Base-by-base conservation (phyloP, 345 rosid species). In the Brassica cretica region DNA sequence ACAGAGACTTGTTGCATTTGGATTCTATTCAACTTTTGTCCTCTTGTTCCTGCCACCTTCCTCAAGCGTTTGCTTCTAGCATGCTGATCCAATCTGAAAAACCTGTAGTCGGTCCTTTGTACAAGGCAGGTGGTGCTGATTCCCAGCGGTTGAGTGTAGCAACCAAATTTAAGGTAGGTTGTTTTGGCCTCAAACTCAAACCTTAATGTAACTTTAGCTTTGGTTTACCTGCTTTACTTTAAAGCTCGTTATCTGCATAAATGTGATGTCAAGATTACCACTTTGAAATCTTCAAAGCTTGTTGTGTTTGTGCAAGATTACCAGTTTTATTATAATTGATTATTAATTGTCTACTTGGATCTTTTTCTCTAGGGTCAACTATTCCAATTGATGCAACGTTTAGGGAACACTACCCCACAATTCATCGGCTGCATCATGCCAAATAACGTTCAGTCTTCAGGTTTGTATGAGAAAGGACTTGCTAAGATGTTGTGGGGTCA, bases 351-450 rank as follows among this genome's bases (percentile, higher is more conserved):
- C 51, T 77, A 21, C 73, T 46, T 8, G 70, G 63, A 30, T 75
- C 2, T 9, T 35, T 82, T 71, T 49, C 2, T 77, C 35, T 76
- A 95, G 99, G 71, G 94, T 77, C 99, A 95, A 87, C 93, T 95
- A 66, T 95, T 95, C 84, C 98, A 89, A 76, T 75, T 95, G 88
- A 91, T 95, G 99, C 92, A 93, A 79, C 98, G 97, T 64, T 82
- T 95, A 39, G 99, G 91, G 73, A 91, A 63, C 87, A 95, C 99
- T 15, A 95, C 97, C 10, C 98, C 99, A 16, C 99, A 93, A 82
- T 95, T 95, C 83, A 91, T 95, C 71, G 96, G 99, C 16, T 95
- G 99, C 84, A 91, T 95, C 84, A 95, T 93, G 85, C 93, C 98
- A 75, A 95, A 95, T 88, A 90, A 88, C 70, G 64, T 73, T n/a